phyloP scores from a whole-genome alignment of 2,329 filamentous ascomycete species.

The Clonostachys rosea region DNA sequence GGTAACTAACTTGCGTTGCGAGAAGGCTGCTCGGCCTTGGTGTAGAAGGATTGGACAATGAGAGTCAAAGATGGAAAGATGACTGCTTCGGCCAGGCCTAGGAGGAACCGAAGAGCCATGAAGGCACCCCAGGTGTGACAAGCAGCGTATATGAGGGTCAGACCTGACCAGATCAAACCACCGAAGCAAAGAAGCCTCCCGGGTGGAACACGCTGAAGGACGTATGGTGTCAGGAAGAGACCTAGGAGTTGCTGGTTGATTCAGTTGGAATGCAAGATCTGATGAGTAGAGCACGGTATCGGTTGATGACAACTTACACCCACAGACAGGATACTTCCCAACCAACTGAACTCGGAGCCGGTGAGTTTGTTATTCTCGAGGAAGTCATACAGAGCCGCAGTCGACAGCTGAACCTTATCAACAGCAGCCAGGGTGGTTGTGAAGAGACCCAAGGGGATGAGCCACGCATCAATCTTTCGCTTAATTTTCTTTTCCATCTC shows the following conservation, averaged over 20 bases:
- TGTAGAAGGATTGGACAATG: conserved; percentile 6
- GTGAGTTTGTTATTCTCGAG: conserved; percentile 7
- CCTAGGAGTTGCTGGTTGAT: not conserved
- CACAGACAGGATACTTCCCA: conserved; percentile 9
- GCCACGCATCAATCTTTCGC: conserved; percentile 10
- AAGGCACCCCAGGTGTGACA: conserved; percentile 8
- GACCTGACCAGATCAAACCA: conserved; percentile 5
- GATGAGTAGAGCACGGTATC: not conserved
- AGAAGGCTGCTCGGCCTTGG: conserved; percentile 7
- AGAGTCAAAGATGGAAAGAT: conserved; percentile 7
- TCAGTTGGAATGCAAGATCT: not conserved
- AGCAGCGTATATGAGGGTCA: conserved; percentile 7
- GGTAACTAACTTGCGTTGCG: conserved; percentile 8
- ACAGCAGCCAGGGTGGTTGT: conserved; percentile 6
- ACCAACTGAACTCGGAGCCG: conserved; percentile 12
- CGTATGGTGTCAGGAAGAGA: conserved; percentile 1
- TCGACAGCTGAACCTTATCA: conserved; percentile 21
- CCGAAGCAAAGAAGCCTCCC: conserved; percentile 7
- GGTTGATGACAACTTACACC: conserved; percentile 4
- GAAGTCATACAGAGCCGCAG: conserved; percentile 15
- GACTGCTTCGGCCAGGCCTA: conserved; percentile 7
- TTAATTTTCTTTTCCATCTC: conserved; percentile 9
- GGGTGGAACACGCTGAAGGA: conserved; percentile 8
- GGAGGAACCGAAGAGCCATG: conserved; percentile 8
- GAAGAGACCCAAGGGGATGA: conserved; percentile 7